Evolutionary conservation across 352 stramenopile species (phyloP), one percentile per base, ranked within the genome.

Genomic region (Plasmopara halstedii): DNA sequence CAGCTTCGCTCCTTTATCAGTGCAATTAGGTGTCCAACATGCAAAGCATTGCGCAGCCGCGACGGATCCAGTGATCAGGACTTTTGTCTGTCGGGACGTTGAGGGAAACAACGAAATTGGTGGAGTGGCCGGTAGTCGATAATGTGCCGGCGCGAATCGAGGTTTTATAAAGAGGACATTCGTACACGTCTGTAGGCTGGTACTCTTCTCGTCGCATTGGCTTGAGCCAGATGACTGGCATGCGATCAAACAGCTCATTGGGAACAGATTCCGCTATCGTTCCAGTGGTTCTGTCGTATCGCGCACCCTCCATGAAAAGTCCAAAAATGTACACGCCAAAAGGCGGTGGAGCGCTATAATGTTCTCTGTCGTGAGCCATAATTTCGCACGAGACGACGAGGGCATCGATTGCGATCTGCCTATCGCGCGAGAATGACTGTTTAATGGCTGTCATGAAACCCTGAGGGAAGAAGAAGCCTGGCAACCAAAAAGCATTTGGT

Each of bases 381-480:
- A 96, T 77, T 47, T 92, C 73, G 27, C 75, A 95, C 4, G 72
- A 84, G 0, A 97, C 78, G 22, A 78, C 65, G 6, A 98, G 70
- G 36, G 85, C 89, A 51, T 98, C 92, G 53, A 98, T 95, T 7
- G 92, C 85, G 26, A 96, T 95, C 40, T 85, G 67, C 38, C 88
- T 88, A 26, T 95, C 75, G 13, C 92, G 73, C 2, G 88, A 91
- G 56, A 88, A 95, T 9, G 83, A 89, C 62, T 98, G 92, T 66
- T 97, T 95, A 4, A 97, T 88, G 9, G 78, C 91, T 0, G 91
- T 98, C 76, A 97, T 95, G 58, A 98, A 97, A 19, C 88, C 90
- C 51, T 97, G 92, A 3, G 91, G 92, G 59, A 97, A 97, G 68
- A 97, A 98, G 61, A 98, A 96, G 0, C 88, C 88, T 9, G 82